phyloP scores from a whole-genome alignment of 2,329 filamentous ascomycete species.

The Pestalotiopsis sp. region DNA sequence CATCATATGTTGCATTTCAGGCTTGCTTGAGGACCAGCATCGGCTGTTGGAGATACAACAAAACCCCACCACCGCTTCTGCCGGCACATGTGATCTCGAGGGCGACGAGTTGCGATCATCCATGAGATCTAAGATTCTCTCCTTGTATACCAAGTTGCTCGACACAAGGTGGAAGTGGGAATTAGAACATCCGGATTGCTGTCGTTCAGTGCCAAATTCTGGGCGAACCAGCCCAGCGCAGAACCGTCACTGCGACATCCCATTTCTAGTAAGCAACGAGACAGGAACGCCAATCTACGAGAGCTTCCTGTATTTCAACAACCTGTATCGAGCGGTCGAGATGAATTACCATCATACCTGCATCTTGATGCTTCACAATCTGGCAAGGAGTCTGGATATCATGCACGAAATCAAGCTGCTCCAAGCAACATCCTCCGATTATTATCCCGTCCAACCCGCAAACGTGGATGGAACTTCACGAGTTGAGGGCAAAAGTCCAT shows the following conservation, averaged over 20 bases:
- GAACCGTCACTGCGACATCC: background rate
- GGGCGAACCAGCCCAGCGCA: background rate
- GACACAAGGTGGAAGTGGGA: background rate
- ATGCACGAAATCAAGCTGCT: background rate
- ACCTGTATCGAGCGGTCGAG: background rate
- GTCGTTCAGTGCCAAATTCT: background rate
- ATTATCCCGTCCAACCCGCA: background rate
- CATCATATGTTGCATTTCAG: background rate
- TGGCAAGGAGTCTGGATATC: background rate
- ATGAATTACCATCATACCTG: background rate
- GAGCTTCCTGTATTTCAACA: background rate
- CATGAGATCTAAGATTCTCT: background rate
- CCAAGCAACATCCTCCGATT: background rate
- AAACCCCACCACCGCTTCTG: background rate
- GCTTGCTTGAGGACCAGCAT: background rate
- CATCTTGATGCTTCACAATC: background rate
- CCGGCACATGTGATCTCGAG: background rate
- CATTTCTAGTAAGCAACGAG: background rate
- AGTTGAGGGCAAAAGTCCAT: background rate
- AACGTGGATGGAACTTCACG: background rate
- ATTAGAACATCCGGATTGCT: background rate
- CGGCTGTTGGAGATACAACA: background rate
- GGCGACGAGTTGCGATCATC: background rate
- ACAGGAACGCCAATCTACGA: background rate
- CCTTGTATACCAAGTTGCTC: background rate